A percentile compares a stretch with the other conserved stretches of the same genome.
Conservation (phyloP, 2,329 filamentous ascomycete species). For the Curvularia sp. region DNA sequence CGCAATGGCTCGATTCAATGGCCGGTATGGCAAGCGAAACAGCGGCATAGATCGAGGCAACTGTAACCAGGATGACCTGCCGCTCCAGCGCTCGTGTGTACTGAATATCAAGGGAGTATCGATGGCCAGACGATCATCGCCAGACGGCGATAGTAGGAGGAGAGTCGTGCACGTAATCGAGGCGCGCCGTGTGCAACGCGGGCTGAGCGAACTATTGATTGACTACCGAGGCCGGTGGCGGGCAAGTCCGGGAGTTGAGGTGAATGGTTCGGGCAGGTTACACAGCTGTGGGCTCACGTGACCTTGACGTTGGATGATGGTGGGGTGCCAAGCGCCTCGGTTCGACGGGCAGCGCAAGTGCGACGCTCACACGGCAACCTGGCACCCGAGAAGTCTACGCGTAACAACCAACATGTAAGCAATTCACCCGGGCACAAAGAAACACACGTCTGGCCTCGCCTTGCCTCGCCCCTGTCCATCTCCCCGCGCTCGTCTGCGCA, state of each 20-base stretch:
- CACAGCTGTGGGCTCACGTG: conserved; percentile 7
- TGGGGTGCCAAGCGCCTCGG: conserved; percentile 26
- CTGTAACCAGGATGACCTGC: conserved; percentile 21
- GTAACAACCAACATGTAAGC: conserved; percentile 13
- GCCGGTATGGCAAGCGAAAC: conserved; percentile 13
- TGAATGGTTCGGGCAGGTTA: conserved; percentile 2
- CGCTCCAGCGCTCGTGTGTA: not conserved
- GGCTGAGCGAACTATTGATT: not conserved
- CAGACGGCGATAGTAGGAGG: conserved; percentile 3
- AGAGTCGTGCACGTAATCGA: conserved; percentile 8
- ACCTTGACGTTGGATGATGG: not conserved
- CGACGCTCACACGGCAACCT: conserved; percentile 23
- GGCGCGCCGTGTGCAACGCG: not conserved
- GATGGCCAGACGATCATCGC: conserved; percentile 10
- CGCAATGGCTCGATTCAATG: conserved; percentile 21
- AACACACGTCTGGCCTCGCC: conserved; percentile 4
- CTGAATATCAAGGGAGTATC: conserved; percentile 4
- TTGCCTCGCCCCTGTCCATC: conserved; percentile 5
- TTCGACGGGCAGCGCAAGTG: conserved; percentile 21
- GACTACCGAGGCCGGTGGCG: conserved; percentile 1
- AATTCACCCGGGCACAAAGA: conserved; percentile 6
- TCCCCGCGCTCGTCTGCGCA: conserved; percentile 13
- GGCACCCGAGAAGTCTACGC: conserved; percentile 15
- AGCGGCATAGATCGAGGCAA: conserved; percentile 20
- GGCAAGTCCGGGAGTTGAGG: not conserved